Percentiles rank a stretch among this genome's conserved stretches.
Evolutionary conservation across 306 rosid genomes (phyloP).

Genomic region (Nissolia schottii): DNA sequence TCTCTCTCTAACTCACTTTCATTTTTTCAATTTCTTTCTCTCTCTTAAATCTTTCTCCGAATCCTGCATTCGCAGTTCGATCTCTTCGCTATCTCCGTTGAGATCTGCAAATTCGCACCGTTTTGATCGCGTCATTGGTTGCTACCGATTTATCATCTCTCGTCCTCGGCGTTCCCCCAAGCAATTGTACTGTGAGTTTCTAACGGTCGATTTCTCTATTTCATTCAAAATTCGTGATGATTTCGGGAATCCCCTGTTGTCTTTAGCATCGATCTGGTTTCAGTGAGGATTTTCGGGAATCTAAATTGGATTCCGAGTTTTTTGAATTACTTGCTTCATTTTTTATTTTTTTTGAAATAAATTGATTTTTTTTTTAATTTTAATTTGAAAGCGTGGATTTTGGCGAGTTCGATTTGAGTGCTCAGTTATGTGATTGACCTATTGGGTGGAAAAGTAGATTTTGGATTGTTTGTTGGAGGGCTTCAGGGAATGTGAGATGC

Average conservation of each 20-base stretch:
- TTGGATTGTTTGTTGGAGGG: neutral
- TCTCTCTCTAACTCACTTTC: neutral
- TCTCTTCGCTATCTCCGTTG: neutral
- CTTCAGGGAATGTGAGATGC: neutral
- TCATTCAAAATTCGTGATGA: neutral
- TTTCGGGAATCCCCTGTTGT: neutral
- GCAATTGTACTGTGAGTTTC: conserved; percentile 38
- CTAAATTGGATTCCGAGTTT: neutral
- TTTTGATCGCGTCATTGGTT: conserved; percentile 4
- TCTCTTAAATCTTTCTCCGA: neutral
- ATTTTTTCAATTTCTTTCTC: neutral
- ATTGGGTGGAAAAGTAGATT: neutral
- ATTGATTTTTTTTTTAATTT: neutral
- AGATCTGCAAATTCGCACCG: conserved; percentile 46
- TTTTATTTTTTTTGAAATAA: neutral
- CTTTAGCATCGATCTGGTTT: neutral
- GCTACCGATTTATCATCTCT: no score
- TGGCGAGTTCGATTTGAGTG: neutral
- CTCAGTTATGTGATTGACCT: neutral
- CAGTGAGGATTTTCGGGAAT: neutral
- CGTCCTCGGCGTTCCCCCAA: neutral
- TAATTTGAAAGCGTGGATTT: neutral
- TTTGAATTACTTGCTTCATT: neutral
- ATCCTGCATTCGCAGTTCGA: conserved; percentile 28
- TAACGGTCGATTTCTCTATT: neutral